Percentiles rank a stretch among this genome's conserved stretches.
These are phyloP conservation scores for Tricholoma sp. DNA, from an alignment of 768 basidiomycete genomes.

Conservation along the genomic window DNA sequence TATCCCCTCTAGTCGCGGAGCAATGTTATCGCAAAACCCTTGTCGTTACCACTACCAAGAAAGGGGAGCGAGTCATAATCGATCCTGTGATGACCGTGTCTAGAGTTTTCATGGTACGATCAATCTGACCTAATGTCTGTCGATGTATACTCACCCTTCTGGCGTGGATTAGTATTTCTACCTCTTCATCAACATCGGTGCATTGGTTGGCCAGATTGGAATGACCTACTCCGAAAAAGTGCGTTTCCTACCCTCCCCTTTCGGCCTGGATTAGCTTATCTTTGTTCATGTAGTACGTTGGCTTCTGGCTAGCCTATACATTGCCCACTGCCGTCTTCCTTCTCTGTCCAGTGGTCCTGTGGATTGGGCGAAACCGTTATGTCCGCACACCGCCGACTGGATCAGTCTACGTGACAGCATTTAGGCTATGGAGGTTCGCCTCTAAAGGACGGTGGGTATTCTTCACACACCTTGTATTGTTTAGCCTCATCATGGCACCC, in stretches of 20 bases:
- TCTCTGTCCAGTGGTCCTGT: slow-evolving; percentile 57
- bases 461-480: neutral
- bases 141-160: neutral
- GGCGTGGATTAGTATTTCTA: slow-evolving; percentile 48
- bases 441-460: slow-evolving; percentile 39
- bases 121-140: slow-evolving; percentile 10
- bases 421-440: slow-evolving; percentile 45
- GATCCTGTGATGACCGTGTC: slow-evolving; percentile 66
- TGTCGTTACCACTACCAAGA: slow-evolving; percentile 43
- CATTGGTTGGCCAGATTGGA: slow-evolving; percentile 59
- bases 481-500: neutral
- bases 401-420: slow-evolving; percentile 50
- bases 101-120: slow-evolving; percentile 65
- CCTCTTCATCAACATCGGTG: slow-evolving; percentile 69
- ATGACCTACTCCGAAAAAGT: slow-evolving; percentile 70
- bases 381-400: slow-evolving; percentile 54
- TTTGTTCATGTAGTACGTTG: slow-evolving; percentile 41
- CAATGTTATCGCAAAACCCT: slow-evolving; percentile 56
- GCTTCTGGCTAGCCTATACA: slow-evolving; percentile 62
- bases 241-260: slow-evolving; percentile 1
- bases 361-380: slow-evolving; percentile 50
- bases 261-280: neutral
- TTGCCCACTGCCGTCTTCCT: slow-evolving; percentile 62
- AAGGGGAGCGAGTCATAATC: slow-evolving; percentile 69
- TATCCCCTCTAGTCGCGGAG: slow-evolving; percentile 75